These are phyloP conservation scores for Echeveria elegans DNA, from an alignment of 164 flowering plant species.

Conservation along the genomic window DNA sequence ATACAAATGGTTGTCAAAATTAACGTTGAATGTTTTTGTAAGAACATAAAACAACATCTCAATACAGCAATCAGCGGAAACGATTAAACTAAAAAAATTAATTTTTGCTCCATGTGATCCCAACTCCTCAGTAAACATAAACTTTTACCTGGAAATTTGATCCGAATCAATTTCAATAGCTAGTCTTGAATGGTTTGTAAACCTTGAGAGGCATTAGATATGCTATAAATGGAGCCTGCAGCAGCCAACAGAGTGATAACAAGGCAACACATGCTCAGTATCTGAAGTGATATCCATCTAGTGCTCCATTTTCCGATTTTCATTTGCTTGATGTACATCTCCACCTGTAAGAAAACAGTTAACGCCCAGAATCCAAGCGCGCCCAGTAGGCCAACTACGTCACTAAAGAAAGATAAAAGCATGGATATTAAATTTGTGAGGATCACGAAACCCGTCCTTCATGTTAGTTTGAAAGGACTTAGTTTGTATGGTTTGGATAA, in stretches of 20 bases:
- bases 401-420: background rate
- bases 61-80: no score
- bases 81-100: no score
- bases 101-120: no score
- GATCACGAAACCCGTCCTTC: background rate
- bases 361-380: background rate
- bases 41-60: no score
- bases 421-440: background rate
- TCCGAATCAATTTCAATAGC: background rate
- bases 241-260: background rate
- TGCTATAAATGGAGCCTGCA: conserved; percentile 5
- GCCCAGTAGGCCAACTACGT: background rate
- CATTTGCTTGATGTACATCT: background rate
- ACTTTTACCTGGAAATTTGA: no score
- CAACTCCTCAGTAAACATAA: no score
- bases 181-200: background rate
- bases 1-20: no score
- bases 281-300: background rate
- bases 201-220: background rate
- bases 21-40: no score
- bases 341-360: background rate
- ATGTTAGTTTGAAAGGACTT: background rate
- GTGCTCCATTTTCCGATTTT: background rate
- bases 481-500: background rate
- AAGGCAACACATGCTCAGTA: background rate